Conservation (phyloP, 192 early-diverging fungal genomes). For the Backusella tarrabulga region DNA sequence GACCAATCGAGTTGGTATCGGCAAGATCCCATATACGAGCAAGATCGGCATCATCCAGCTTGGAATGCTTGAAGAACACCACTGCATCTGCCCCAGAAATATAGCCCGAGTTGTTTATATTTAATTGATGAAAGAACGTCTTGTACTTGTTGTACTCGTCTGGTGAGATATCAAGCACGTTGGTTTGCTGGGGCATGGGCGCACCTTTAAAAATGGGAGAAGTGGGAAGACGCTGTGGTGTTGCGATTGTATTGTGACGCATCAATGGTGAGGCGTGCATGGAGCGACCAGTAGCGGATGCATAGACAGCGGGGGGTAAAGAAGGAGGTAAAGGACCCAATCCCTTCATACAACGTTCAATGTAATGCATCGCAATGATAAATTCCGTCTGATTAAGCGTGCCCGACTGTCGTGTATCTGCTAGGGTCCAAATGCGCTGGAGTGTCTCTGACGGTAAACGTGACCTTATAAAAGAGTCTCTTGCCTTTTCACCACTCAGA, state of each 20-base stretch:
- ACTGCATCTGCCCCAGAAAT: conserved; percentile 52
- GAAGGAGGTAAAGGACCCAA: conserved; percentile 61
- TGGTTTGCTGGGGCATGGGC: conserved; percentile 8
- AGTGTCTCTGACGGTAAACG: conserved; percentile 72
- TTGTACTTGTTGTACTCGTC: conserved; percentile 79
- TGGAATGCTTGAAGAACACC: conserved; percentile 36
- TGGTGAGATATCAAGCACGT: conserved; percentile 54
- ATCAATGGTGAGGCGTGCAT: conserved; percentile 18
- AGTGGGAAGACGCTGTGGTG: background rate
- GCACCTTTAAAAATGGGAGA: conserved; percentile 10
- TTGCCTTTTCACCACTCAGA: conserved; percentile 47
- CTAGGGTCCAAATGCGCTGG: conserved; percentile 79
- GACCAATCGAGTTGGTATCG: conserved; percentile 56
- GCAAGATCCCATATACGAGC: conserved; percentile 57
- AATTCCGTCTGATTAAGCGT: conserved; percentile 83
- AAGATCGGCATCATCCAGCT: conserved; percentile 33
- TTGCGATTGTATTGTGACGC: conserved; percentile 1
- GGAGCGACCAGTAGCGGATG: conserved; percentile 37
- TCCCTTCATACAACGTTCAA: conserved; percentile 70
- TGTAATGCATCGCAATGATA: conserved; percentile 88
- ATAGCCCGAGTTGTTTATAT: conserved; percentile 60
- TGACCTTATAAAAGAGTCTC: conserved; percentile 76
- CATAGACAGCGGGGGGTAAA: conserved; percentile 62
- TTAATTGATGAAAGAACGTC: conserved; percentile 72
- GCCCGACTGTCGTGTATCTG: conserved; percentile 72